Evolutionary conservation across 768 basidiomycete species (phyloP).

Genomic region (Xanthoconium purpureum): DNA sequence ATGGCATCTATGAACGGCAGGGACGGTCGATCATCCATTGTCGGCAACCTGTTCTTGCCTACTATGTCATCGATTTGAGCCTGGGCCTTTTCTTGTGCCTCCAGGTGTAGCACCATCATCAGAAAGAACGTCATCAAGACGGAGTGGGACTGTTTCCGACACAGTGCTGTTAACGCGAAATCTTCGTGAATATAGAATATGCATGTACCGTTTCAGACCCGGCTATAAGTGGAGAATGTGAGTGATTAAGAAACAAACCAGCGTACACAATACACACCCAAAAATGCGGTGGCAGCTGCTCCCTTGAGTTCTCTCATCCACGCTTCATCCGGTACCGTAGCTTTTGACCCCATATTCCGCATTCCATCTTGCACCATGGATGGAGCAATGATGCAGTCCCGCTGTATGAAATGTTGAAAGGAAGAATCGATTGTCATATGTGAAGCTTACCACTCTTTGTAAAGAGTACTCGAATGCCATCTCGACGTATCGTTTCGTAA

Average conservation of each 20-base stretch:
- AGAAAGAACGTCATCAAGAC: not conserved
- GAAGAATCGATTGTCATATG: too few relatives aligned
- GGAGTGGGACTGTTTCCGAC: not conserved
- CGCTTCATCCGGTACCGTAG: not conserved
- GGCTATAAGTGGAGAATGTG: not conserved
- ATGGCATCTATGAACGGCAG: slow-evolving; percentile 13
- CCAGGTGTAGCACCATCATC: slow-evolving; percentile 1
- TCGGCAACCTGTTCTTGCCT: slow-evolving; percentile 5
- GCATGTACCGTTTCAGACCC: not conserved
- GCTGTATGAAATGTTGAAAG: not conserved
- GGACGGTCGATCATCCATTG: slow-evolving; percentile 4
- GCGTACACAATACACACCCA: not conserved
- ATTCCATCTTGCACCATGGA: not conserved
- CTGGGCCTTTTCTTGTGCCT: slow-evolving; percentile 3
- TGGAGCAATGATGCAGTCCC: not conserved
- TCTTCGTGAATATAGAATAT: not conserved
- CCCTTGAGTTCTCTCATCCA: not conserved
- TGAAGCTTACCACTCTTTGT: not conserved
- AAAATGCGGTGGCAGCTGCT: not conserved
- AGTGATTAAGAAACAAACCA: not conserved
- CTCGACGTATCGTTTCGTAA: slow-evolving; percentile 1
- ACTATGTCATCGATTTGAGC: slow-evolving; percentile 8
- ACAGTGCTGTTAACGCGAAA: not conserved
- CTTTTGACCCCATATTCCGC: not conserved
- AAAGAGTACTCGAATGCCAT: slow-evolving; percentile 5